These are phyloP conservation scores for Suillus occidentalis DNA, from an alignment of 768 basidiomycete species.

Conservation along the genomic window DNA sequence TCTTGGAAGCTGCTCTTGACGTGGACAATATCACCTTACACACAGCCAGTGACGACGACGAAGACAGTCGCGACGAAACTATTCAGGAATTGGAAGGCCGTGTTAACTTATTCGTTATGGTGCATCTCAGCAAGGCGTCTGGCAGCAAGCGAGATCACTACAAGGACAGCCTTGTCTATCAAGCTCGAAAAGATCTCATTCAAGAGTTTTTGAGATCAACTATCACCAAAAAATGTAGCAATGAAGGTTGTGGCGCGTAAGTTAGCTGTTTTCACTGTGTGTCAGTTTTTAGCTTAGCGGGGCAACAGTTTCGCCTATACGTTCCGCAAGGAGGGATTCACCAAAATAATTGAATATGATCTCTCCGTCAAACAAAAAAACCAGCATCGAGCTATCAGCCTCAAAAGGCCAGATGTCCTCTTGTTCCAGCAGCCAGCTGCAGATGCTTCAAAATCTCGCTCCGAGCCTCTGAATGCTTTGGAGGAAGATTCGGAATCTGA, in stretches of 20 bases:
- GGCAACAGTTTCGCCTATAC: conserved; percentile 69
- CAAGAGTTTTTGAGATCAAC: conserved; percentile 74
- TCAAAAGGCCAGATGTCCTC: conserved; percentile 79
- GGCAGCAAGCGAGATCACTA: conserved; percentile 76
- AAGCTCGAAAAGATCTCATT: conserved; percentile 81
- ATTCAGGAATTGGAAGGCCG: conserved; percentile 60
- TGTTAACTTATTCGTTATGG: conserved; percentile 63
- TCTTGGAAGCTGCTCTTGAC: conserved; percentile 76
- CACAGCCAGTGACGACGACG: conserved; percentile 29
- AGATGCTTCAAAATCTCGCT: conserved; percentile 24
- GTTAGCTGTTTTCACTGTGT: conserved; percentile 31
- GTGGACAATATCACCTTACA: conserved; percentile 67
- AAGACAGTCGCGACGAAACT: conserved; percentile 54
- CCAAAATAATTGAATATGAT: conserved; percentile 94
- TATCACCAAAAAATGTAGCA: conserved; percentile 73
- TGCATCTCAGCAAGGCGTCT: conserved; percentile 44
- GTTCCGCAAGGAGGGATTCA: conserved; percentile 90
- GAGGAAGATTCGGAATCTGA: conserved; percentile 54
- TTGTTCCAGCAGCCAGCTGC: conserved; percentile 39
- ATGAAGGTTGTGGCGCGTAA: conserved; percentile 76
- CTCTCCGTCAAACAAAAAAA: conserved; percentile 77
- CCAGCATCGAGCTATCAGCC: conserved; percentile 46
- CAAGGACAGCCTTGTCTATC: conserved; percentile 87
- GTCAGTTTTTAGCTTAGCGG: conserved; percentile 10
- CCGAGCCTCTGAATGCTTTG: conserved; percentile 29